These are phyloP conservation scores for Lipomyces starkeyi DNA, from an alignment of 805 yeast genomes.

Conservation along the genomic window DNA sequence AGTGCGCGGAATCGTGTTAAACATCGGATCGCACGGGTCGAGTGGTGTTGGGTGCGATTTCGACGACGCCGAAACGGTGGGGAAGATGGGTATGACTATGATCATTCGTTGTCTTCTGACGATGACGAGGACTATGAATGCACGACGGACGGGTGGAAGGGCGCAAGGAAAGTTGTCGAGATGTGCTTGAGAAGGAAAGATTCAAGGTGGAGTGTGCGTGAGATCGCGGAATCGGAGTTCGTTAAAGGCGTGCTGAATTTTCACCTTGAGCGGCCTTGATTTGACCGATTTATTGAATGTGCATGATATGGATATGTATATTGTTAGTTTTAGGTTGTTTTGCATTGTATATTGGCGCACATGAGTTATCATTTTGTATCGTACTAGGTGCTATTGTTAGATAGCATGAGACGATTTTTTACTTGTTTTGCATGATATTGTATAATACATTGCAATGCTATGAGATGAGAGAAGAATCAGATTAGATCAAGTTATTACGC, in stretches of 20 bases:
- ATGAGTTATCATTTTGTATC: neutral
- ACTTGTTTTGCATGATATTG: neutral
- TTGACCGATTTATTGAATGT: neutral
- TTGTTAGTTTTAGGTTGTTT: neutral
- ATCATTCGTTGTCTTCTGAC: constrained; percentile 40
- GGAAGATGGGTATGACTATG: constrained; percentile 23
- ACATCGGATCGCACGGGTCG: constrained; percentile 88
- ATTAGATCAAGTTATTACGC: constrained; percentile 27
- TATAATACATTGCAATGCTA: neutral
- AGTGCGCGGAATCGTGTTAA: constrained; percentile 63
- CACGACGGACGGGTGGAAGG: constrained; percentile 49
- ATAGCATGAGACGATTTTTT: neutral
- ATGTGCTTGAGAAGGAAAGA: constrained; percentile 57
- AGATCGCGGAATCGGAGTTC: constrained; percentile 50
- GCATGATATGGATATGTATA: neutral
- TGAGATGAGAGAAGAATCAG: constrained; percentile 9
- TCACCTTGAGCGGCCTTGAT: neutral
- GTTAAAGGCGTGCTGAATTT: constrained; percentile 42
- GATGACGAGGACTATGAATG: constrained; percentile 37
- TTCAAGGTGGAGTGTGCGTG: constrained; percentile 48
- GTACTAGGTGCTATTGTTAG: neutral
- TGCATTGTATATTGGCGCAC: neutral
- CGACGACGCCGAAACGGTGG: constrained; percentile 44
- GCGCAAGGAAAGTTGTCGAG: constrained; percentile 59
- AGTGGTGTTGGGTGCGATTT: constrained; percentile 80